phyloP scores from a whole-genome alignment of 2,329 filamentous ascomycete species.

The Trichoderma polysporum region DNA sequence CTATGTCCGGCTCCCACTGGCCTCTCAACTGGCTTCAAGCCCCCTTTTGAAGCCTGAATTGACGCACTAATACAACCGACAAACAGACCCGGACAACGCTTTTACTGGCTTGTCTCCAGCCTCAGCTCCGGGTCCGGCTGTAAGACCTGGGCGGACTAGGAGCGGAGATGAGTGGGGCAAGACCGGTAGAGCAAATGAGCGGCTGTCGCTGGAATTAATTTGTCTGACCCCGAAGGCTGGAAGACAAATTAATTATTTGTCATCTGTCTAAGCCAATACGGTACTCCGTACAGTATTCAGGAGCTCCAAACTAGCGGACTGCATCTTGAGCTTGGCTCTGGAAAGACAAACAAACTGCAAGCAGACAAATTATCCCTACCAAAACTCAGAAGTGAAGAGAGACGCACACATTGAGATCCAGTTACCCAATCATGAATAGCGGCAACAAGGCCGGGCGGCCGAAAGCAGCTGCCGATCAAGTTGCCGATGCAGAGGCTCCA shows the following conservation, averaged over 20 bases:
- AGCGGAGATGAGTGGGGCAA: background rate
- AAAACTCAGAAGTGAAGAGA: background rate
- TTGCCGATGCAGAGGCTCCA: background rate
- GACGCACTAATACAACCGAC: background rate
- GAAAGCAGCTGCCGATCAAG: background rate
- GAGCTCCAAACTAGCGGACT: background rate
- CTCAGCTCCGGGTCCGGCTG: constrained; percentile 1
- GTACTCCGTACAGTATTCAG: background rate
- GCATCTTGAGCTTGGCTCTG: background rate
- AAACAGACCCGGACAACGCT: background rate
- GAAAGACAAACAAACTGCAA: background rate
- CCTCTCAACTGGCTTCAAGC: background rate
- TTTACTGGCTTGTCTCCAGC: background rate
- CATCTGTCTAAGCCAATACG: background rate
- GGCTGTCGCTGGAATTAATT: constrained; percentile 9
- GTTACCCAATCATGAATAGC: background rate
- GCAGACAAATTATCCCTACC: constrained; percentile 1
- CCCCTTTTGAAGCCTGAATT: background rate
- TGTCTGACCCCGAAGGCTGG: background rate
- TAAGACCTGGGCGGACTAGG: background rate
- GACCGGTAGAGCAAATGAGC: background rate
- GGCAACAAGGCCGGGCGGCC: background rate
- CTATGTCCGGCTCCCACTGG: background rate
- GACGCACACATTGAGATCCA: background rate
- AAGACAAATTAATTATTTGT: constrained; percentile 9